phyloP scores from a whole-genome alignment of 495 filamentous ascomycete genomes.

The Articulospora tetracladia region DNA sequence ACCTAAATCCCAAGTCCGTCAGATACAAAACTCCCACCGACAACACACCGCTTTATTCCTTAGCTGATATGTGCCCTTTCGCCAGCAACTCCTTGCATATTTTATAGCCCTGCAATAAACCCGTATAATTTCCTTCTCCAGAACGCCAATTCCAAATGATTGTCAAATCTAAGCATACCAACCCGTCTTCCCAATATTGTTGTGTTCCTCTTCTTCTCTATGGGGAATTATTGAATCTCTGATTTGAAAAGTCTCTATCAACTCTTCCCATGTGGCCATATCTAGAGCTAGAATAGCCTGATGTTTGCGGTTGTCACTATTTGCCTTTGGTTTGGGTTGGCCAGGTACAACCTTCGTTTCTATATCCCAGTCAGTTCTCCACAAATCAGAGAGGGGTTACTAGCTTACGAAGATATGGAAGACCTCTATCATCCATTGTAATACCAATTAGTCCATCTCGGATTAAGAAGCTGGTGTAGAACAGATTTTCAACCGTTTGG shows the following conservation, averaged over 20 bases:
- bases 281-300: slow-evolving; percentile 85
- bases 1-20: too few species aligned
- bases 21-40: too few species aligned
- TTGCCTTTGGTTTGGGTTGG: slow-evolving; percentile 7
- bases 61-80: too few species aligned
- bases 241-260: slow-evolving; percentile 72
- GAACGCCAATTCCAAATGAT: not conserved
- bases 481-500: slow-evolving; percentile 95
- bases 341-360: not conserved
- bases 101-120: not conserved
- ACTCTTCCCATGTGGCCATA: slow-evolving; percentile 72
- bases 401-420: slow-evolving; percentile 67
- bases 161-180: slow-evolving; percentile 64
- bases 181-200: slow-evolving; percentile 54
- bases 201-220: slow-evolving; percentile 55
- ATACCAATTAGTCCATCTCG: slow-evolving; percentile 76
- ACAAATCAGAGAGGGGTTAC: not conserved
- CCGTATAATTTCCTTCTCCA: not conserved
- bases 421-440: slow-evolving; percentile 52
- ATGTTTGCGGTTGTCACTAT: slow-evolving; percentile 50
- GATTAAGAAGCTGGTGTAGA: slow-evolving; percentile 93
- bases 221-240: slow-evolving; percentile 78
- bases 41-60: too few species aligned
- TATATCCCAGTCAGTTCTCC: not conserved
- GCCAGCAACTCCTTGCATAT: not conserved